Conservation (phyloP, 768 basidiomycete species). For the Sutorius australiensis region DNA sequence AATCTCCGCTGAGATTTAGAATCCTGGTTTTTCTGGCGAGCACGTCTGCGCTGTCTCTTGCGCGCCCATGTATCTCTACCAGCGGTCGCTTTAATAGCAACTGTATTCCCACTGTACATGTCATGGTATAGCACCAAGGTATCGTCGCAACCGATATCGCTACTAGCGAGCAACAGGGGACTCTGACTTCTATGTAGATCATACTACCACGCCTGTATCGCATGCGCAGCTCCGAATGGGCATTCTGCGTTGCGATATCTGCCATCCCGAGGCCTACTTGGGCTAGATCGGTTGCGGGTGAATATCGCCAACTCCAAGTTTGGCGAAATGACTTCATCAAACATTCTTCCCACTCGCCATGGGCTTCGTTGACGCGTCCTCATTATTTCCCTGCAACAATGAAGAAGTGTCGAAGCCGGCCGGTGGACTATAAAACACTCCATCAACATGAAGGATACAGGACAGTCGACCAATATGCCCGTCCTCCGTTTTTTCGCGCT, state of each 20-base stretch:
- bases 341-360: too few species aligned
- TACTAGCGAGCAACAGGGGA: too few species aligned
- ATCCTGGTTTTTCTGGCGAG: too few species aligned
- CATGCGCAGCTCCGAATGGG: background rate
- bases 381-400: too few species aligned
- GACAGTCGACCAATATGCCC: background rate
- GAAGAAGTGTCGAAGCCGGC: too few species aligned
- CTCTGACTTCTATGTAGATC: background rate
- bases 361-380: background rate
- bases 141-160: background rate
- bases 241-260: background rate
- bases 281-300: background rate
- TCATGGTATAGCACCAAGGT: background rate
- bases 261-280: background rate
- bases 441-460: background rate
- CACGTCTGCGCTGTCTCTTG: too few species aligned
- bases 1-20: too few species aligned
- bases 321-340: background rate
- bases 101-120: background rate
- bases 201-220: background rate
- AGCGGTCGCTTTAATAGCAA: too few species aligned
- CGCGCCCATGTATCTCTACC: too few species aligned
- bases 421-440: slow-evolving; percentile 11
- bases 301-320: background rate
- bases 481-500: background rate